Evolutionary conservation across 2,329 filamentous ascomycete genomes (phyloP).

Genomic region (Cladosporium austrohemisphaericum): DNA sequence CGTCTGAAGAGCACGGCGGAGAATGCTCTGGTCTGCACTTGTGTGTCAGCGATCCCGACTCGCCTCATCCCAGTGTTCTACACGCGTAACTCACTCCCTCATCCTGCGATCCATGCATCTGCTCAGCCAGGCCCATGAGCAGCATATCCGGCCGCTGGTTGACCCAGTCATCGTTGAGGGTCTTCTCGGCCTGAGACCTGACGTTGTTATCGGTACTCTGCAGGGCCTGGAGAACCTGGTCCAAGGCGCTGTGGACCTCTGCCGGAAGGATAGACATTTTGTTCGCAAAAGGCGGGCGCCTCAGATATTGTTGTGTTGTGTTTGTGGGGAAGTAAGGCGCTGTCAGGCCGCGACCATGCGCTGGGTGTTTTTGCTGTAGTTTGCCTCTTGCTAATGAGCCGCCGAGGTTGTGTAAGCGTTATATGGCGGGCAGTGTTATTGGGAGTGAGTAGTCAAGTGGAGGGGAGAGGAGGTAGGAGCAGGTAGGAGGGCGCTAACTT

Average conservation of each 20-base stretch:
- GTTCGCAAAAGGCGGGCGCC: slow-evolving; percentile 9
- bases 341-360: slow-evolving; percentile 5
- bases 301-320: slow-evolving; percentile 3
- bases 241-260: slow-evolving; percentile 79
- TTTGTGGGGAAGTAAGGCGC: slow-evolving; percentile 12
- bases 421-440: too few species aligned
- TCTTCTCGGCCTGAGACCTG: slow-evolving; percentile 82
- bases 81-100: slow-evolving; percentile 56
- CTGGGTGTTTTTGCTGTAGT: background rate
- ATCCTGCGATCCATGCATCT: slow-evolving; percentile 75
- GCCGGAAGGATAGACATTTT: slow-evolving; percentile 74
- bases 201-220: slow-evolving; percentile 85
- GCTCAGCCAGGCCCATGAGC: slow-evolving; percentile 90
- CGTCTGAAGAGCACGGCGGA: slow-evolving; percentile 90
- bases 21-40: slow-evolving; percentile 76
- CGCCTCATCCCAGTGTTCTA: background rate
- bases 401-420: too few species aligned
- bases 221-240: slow-evolving; percentile 80
- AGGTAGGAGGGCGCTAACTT: too few species aligned
- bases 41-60: slow-evolving; percentile 3
- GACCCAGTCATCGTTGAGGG: slow-evolving; percentile 88
- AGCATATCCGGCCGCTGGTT: slow-evolving; percentile 75
- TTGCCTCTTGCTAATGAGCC: background rate
- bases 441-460: too few species aligned
- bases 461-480: too few species aligned